Base-by-base conservation (phyloP, 331 rosid genomes). In the Dryas integrifolia region DNA sequence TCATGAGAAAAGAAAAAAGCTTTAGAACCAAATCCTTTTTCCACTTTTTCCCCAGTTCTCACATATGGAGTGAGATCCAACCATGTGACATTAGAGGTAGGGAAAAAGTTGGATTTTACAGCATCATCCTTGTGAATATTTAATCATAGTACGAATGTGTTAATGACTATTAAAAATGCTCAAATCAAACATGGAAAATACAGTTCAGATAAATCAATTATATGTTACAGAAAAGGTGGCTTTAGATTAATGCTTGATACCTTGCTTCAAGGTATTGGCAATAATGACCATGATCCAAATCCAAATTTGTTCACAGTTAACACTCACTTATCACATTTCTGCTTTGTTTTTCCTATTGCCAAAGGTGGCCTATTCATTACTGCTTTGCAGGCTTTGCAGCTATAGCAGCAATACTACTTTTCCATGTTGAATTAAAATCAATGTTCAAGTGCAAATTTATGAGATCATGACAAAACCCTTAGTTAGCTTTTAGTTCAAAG, bases 391-490 rank as follows among this genome's bases (percentile, higher is more conserved):
- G n/a, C 51, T 40, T 18, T 18, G 21, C 21, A 18, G 21, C 21
- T 18, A 18, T 18, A 18, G 21, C 21, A 18, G 41, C 8, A 18
- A 9, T 35, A 45, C 6, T 12, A 18, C 15, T 2, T 14, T 26
- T 6, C 44, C 26, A 18, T 58, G 8, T 59, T 30, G 11, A 15
- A 6, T 62, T 18, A 18, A 18, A 18, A 18, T 18, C 7, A 73
- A 39, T 18, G 7, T 3, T 62, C 68, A 49, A 49, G 60, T 51
- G 13, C 40, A 43, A 43, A 56, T 6, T 39, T 51, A 51, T n/a
- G 44, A 61, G 49, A 39, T 60, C 74, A 55, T 70, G 75, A 13
- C 52, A 70, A 11, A 70, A n/a, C 3, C 49, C 6, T n/a, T 51
- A 0, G 38, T 26, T 58, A 26, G 39, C 62, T 58, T 58, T 9